Evolutionary conservation across 495 filamentous ascomycete genomes (phyloP), one percentile per base, ranked within the genome.

Genomic region (Hamigera avellanea): DNA sequence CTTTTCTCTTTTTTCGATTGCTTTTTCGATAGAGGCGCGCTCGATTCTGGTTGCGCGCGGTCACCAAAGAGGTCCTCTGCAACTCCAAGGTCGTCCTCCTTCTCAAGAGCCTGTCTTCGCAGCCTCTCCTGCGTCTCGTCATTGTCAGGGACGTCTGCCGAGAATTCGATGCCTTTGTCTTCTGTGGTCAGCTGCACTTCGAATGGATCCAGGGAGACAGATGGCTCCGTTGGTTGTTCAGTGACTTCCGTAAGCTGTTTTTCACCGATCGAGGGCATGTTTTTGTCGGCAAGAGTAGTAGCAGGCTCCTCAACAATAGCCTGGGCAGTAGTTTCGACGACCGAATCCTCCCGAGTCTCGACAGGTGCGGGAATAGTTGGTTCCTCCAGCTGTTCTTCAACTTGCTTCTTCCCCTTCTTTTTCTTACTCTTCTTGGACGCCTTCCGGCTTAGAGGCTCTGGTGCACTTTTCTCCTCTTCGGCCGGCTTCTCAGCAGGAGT

Each of bases 371-470:
- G 12, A 19, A 25, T 31, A 41, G 40, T 8, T 1, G 17, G 15
- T 30, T 42, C 46, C 15, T 19, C 5, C 17, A 21, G 12, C 16
- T 48, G 38, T 32, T 45, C 18, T 25, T 51, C 45, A 9, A 36
- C 43, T 19, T 59, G 47, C 26, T 64, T 56, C 49, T 62, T 62
- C 17, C 51, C 49, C 34, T 66, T 69, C 34, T 45, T 60, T 42
- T 60, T 66, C 32, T 66, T n/a, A n/a, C n/a, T 58, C 32, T 59
- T 63, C 45, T 64, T 63, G 2, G 60, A 59, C 14, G 54, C 33
- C 31, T 61, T 59, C 7, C 53, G 52, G 10, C 41, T 40, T n/a
- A 46, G 17, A 25, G 43, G 26, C 2, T 35, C 33, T 6, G 37
- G 14, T 17, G 33, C 18, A 6, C 23, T 6, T 19, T 46, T 37